Conservation (phyloP, 2,329 filamentous ascomycete genomes). For the Alternaria sp. region DNA sequence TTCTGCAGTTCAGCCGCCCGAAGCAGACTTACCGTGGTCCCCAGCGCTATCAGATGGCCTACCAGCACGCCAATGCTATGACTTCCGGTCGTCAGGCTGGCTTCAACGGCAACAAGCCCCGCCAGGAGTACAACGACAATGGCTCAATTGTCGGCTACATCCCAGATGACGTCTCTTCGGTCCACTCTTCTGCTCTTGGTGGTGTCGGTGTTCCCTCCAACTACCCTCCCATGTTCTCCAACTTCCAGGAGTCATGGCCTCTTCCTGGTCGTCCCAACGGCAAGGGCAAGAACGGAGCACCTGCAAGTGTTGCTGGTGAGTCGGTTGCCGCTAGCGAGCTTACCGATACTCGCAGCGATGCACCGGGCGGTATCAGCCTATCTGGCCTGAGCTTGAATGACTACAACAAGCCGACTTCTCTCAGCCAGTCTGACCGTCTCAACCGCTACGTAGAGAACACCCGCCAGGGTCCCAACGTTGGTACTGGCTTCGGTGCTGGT, state of each 20-base stretch:
- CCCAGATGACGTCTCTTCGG: slow-evolving; percentile 93
- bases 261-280: slow-evolving; percentile 75
- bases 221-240: slow-evolving; percentile 94
- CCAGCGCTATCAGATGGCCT: slow-evolving; percentile 83
- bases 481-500: slow-evolving; percentile 50
- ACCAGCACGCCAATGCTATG: slow-evolving; percentile 69
- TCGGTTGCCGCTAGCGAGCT: slow-evolving; percentile 90
- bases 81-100: slow-evolving; percentile 53
- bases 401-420: slow-evolving; percentile 72
- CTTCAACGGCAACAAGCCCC: slow-evolving; percentile 58
- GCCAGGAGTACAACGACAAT: slow-evolving; percentile 69
- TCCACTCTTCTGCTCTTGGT: slow-evolving; percentile 89
- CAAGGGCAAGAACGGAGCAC: slow-evolving; percentile 68
- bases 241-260: slow-evolving; percentile 91
- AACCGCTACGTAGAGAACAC: slow-evolving; percentile 93
- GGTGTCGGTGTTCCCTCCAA: slow-evolving; percentile 81
- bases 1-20: slow-evolving; percentile 92
- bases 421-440: slow-evolving; percentile 86
- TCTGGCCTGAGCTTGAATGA: slow-evolving; percentile 79
- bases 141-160: slow-evolving; percentile 95
- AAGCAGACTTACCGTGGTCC: slow-evolving; percentile 91
- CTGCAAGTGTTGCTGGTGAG: slow-evolving; percentile 84
- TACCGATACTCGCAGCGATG: slow-evolving; percentile 79
- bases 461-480: slow-evolving; percentile 63
- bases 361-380: slow-evolving; percentile 86